Evolutionary conservation across 2,329 filamentous ascomycete genomes (phyloP).

Genomic region (Pleurostoma richardsiae): DNA sequence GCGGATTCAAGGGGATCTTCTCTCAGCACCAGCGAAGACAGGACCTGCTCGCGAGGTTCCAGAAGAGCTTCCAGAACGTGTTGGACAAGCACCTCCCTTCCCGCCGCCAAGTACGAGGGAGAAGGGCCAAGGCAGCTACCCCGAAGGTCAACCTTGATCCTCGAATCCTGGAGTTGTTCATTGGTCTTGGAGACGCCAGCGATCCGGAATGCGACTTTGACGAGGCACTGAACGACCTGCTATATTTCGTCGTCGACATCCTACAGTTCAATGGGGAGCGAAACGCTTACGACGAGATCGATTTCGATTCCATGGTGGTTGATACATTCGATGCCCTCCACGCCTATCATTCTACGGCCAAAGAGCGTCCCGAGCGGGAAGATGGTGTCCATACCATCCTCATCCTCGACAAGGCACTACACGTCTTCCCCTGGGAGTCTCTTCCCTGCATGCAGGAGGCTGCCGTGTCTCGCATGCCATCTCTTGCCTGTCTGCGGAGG

Average conservation of each 20-base stretch:
- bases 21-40: slow-evolving; percentile 63
- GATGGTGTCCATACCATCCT: slow-evolving; percentile 70
- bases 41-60: slow-evolving; percentile 68
- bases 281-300: slow-evolving; percentile 96
- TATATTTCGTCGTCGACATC: slow-evolving; percentile 96
- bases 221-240: slow-evolving; percentile 81
- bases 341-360: slow-evolving; percentile 61
- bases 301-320: slow-evolving; percentile 87
- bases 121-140: slow-evolving; percentile 40
- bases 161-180: slow-evolving; percentile 78
- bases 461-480: slow-evolving; percentile 84
- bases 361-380: slow-evolving; percentile 29
- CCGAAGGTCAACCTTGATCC: slow-evolving; percentile 45
- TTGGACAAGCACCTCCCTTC: slow-evolving; percentile 85
- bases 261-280: slow-evolving; percentile 93
- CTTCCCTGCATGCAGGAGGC: slow-evolving; percentile 76
- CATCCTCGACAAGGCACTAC: slow-evolving; percentile 85
- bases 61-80: slow-evolving; percentile 70
- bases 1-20: slow-evolving; percentile 92
- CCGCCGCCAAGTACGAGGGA: slow-evolving; percentile 56
- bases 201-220: slow-evolving; percentile 70
- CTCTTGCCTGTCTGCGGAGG: slow-evolving; percentile 74
- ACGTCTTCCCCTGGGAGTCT: slow-evolving; percentile 94
- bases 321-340: slow-evolving; percentile 82
- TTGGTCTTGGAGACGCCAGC: slow-evolving; percentile 73